Evolutionary conservation across 495 filamentous ascomycete species (phyloP).

Genomic region (Hyphodiscus hymeniophilus): DNA sequence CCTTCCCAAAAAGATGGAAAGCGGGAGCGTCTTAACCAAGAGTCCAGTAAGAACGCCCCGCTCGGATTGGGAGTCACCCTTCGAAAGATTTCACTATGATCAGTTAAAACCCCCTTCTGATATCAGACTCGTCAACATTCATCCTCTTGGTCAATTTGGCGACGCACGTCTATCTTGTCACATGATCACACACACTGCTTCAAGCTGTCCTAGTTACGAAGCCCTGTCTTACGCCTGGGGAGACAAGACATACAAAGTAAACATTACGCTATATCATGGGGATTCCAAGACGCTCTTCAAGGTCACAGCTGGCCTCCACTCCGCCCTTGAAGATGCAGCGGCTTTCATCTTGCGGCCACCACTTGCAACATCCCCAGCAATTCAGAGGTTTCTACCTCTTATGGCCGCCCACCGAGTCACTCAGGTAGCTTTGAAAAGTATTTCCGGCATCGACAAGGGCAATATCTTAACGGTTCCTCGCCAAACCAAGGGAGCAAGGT

Average conservation of each 20-base stretch:
- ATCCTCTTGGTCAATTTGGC: too few relatives aligned
- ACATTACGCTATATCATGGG: background rate
- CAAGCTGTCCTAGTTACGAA: background rate
- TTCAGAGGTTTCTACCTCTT: background rate
- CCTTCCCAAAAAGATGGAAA: too few relatives aligned
- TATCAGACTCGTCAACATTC: background rate
- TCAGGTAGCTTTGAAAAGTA: background rate
- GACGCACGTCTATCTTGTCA: too few relatives aligned
- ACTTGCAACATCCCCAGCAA: background rate
- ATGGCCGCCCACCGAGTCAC: constrained; percentile 3
- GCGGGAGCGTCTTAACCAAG: too few relatives aligned
- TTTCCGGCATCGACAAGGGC: background rate
- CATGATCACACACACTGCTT: background rate
- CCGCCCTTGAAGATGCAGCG: background rate
- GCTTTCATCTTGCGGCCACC: constrained; percentile 4
- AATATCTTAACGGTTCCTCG: constrained; percentile 2
- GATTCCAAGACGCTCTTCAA: background rate
- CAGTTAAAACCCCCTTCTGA: too few relatives aligned
- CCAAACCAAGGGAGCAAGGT: constrained; percentile 1
- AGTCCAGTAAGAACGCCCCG: too few relatives aligned
- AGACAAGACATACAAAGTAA: background rate
- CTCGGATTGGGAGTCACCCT: too few relatives aligned
- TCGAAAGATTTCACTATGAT: too few relatives aligned
- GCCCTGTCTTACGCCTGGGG: constrained; percentile 2
- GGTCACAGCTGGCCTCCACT: background rate